A percentile compares a stretch with the other conserved stretches of the same genome.
phyloP scores from a whole-genome alignment of 257 asterid species.

The Gardenia jasminoides region DNA sequence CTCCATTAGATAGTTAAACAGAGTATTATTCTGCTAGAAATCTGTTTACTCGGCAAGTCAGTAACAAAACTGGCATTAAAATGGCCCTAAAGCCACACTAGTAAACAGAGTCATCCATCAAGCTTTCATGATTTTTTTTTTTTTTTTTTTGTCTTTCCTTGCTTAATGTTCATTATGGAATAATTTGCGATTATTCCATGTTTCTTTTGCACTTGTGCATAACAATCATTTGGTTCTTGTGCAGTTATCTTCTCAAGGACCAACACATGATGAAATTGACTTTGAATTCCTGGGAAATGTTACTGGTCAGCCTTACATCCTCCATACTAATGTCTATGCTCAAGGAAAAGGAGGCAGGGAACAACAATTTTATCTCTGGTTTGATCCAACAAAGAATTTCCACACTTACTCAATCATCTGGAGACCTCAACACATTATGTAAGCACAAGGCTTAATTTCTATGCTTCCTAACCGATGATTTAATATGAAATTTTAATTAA shows the following conservation, averaged over 20 bases:
- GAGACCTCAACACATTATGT: constrained; percentile 66
- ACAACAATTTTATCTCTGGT: constrained; percentile 86
- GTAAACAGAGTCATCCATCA: background rate
- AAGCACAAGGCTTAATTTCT: constrained; percentile 22
- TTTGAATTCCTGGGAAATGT: constrained; percentile 78
- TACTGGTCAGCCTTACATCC: constrained; percentile 64
- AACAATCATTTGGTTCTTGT: background rate
- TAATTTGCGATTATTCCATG: background rate
- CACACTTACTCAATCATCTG: constrained; percentile 77
- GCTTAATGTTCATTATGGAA: background rate
- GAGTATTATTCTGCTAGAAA: too few relatives aligned
- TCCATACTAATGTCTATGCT: constrained; percentile 68
- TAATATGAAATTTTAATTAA: background rate
- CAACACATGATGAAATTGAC: constrained; percentile 83
- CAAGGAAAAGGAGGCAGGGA: constrained; percentile 79
- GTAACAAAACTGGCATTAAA: background rate
- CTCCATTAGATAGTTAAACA: too few relatives aligned
- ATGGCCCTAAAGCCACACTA: background rate
- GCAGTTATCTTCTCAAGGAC: constrained; percentile 83
- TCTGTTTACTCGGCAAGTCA: background rate
- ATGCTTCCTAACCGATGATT: background rate
- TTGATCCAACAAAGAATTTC: constrained; percentile 76
- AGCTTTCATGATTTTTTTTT: too few relatives aligned
- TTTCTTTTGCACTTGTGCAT: background rate
- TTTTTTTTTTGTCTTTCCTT: too few relatives aligned